Conservation (phyloP, 305 asterid species). For the Rubia tinctorum region DNA sequence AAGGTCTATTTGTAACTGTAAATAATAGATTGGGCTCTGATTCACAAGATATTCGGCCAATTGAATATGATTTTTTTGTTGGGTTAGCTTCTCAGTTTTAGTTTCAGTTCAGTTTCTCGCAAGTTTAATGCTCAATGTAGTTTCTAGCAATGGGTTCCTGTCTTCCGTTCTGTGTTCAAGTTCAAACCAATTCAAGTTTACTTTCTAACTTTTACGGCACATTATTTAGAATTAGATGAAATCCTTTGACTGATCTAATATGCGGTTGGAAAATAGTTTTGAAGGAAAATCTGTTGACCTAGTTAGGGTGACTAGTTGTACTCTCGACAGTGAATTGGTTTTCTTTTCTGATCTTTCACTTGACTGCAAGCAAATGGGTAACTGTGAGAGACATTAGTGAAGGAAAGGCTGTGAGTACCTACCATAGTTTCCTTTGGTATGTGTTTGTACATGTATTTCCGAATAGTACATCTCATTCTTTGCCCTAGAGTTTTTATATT, state of each 20-base stretch:
- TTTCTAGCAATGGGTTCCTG: neutral
- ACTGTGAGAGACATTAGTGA: neutral
- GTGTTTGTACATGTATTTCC: too few species aligned
- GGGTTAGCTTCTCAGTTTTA: neutral
- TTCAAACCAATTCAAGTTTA: neutral
- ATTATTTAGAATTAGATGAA: neutral
- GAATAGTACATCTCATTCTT: neutral
- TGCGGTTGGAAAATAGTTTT: neutral
- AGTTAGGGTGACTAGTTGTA: neutral
- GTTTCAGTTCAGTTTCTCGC: slow-evolving; percentile 5
- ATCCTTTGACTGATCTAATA: neutral
- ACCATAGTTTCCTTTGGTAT: neutral
- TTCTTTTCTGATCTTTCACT: neutral
- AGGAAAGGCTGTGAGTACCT: neutral
- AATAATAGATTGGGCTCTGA: neutral
- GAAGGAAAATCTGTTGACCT: neutral
- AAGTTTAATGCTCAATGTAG: neutral
- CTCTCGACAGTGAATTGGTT: neutral
- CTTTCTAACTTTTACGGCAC: neutral
- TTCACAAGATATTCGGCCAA: neutral
- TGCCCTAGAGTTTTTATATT: neutral
- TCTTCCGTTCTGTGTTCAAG: neutral
- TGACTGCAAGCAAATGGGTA: neutral
- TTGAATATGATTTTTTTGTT: neutral
- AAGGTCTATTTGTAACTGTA: neutral